Evolutionary conservation across 108 stramenopile genomes (phyloP).

Genomic region (Nitzschia inconspicua): DNA sequence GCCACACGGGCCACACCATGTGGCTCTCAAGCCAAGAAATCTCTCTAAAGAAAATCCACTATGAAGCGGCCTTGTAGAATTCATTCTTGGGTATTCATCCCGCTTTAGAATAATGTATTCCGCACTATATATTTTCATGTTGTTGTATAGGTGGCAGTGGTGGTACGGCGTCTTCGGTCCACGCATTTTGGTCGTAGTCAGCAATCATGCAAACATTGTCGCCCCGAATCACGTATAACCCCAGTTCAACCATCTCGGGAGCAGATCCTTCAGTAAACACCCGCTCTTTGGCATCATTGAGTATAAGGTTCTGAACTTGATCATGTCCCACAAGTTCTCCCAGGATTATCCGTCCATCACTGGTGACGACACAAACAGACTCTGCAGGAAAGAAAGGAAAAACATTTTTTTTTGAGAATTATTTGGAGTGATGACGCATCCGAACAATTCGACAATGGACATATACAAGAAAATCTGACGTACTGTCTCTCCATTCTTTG

Average conservation of each 20-base stretch:
- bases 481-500: too few species aligned
- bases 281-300: slow-evolving; percentile 63
- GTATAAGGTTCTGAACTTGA: slow-evolving; percentile 83
- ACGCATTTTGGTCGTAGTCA: slow-evolving; percentile 30
- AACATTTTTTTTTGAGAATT: too few species aligned
- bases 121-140: slow-evolving; percentile 22
- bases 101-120: too few species aligned
- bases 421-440: too few species aligned
- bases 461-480: too few species aligned
- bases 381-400: slow-evolving; percentile 41
- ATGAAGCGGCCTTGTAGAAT: too few species aligned
- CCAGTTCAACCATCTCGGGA: slow-evolving; percentile 71
- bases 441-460: too few species aligned
- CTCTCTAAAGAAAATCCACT: too few species aligned
- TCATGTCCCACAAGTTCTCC: slow-evolving; percentile 74
- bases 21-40: too few species aligned
- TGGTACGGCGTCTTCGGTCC: slow-evolving; percentile 16
- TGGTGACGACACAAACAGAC: slow-evolving; percentile 66
- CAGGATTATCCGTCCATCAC: slow-evolving; percentile 76
- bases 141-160: slow-evolving; percentile 43
- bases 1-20: too few species aligned
- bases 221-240: slow-evolving; percentile 76
- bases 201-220: slow-evolving; percentile 76
- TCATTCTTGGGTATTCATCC: too few species aligned
- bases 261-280: slow-evolving; percentile 59